Evolutionary conservation across 2,329 filamentous ascomycete genomes (phyloP), one percentile per base, ranked within the genome.

Genomic region (Trichoderma aggressivum): DNA sequence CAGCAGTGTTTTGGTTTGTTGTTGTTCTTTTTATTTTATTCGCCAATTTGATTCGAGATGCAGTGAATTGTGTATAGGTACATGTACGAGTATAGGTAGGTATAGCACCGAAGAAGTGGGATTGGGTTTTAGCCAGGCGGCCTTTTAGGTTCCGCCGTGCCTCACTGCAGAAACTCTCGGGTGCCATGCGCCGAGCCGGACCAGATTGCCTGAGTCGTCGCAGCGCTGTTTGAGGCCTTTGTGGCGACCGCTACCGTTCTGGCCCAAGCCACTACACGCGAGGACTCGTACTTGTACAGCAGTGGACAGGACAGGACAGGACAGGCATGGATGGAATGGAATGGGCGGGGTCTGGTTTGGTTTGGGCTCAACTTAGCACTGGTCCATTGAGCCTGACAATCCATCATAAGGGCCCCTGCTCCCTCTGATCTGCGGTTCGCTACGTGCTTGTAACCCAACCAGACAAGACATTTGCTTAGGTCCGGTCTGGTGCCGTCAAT

Each of bases 371-470:
- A 28, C 55, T 39, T 21, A 50, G 43, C 43, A 50, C 7, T n/a
- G 39, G n/a, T 43, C 39, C 39, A 43, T 43, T 43, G 39, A 43
- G 47, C 56, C 56, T 59, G 28, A 30, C 32, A 59, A 59, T 59
- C 55, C 32, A 63, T 70, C 67, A 62, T 60, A 69, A 69, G 56
- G 66, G 66, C 56, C 66, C 56, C 47, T 39, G 56, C 47, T 53
- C 32, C 32, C 58, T 53, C 56, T 53, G 47, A 53, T 43, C 43
- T 66, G 63, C 63, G 26, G 12, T 58, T 56, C 32, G 24, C 56
- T 69, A 53, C 47, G 47, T 53, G 47, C 47, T 53, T 50, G 43
- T 21, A 21, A 21, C 43, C n/a, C n/a, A n/a, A n/a, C n/a, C n/a
- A n/a, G n/a, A n/a, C n/a, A n/a, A n/a, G n/a, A n/a, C n/a, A n/a